Evolutionary conservation across 2,329 filamentous ascomycete genomes (phyloP).

Genomic region (Colletotrichum scovillei): DNA sequence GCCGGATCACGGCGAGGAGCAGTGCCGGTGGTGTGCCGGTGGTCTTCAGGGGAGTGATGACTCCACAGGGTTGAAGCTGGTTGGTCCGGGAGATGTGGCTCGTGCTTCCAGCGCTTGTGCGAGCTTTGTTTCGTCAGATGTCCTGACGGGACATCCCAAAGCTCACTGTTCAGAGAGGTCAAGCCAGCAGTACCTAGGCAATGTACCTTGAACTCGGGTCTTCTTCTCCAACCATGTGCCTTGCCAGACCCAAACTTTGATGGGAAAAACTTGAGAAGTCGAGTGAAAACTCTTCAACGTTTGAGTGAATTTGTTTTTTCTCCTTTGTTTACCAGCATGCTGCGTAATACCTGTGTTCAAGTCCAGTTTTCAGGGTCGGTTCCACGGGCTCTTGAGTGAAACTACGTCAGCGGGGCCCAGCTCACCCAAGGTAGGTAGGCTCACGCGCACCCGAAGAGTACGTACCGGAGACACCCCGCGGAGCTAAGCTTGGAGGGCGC

Average conservation of each 20-base stretch:
- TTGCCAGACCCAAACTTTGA: conserved; percentile 14
- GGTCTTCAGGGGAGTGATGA: not conserved
- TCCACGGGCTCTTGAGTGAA: conserved; percentile 2
- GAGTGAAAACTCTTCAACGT: not conserved
- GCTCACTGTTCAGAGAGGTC: not conserved
- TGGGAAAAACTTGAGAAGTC: not conserved
- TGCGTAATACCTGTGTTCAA: not conserved
- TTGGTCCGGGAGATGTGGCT: not conserved
- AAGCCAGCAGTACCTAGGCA: no score
- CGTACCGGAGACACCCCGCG: conserved; percentile 23
- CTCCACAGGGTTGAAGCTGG: not conserved
- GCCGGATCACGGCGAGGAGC: not conserved
- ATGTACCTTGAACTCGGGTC: not conserved
- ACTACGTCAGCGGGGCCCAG: conserved; percentile 32
- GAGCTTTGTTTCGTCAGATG: conserved; percentile 30
- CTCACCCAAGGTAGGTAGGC: not conserved
- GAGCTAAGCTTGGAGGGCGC: conserved; percentile 16
- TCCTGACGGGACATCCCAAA: not conserved
- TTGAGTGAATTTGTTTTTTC: not conserved
- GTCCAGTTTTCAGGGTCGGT: not conserved
- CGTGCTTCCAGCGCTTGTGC: conserved; percentile 1
- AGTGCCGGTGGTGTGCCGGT: not conserved
- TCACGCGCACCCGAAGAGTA: not conserved
- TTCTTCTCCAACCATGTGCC: not conserved
- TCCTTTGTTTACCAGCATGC: not conserved